Conservation (phyloP, 345 rosid species). For the Populus pruinosa region DNA sequence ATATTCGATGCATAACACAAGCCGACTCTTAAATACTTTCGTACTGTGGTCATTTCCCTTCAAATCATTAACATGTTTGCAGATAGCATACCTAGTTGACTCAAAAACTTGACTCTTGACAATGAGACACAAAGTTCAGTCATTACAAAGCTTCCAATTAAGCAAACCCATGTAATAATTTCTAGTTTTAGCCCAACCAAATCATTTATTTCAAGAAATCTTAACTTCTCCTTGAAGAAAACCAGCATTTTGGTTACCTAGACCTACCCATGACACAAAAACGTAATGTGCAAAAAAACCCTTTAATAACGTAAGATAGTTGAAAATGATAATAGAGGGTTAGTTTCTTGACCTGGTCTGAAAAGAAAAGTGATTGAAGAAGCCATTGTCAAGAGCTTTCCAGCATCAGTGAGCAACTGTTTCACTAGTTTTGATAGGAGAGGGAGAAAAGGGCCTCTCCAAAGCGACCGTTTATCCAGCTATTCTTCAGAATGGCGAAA, state of each 20-base stretch:
- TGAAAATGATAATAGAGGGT: background rate
- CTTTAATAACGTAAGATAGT: too few relatives aligned
- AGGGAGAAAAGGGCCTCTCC: background rate
- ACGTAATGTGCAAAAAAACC: background rate
- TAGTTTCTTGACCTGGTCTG: constrained; percentile 49
- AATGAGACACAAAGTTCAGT: background rate
- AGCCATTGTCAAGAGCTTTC: constrained; percentile 43
- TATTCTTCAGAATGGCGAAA: background rate
- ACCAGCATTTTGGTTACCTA: background rate
- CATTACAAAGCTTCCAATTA: background rate
- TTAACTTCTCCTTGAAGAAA: background rate
- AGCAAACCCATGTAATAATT: background rate
- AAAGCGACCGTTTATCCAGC: background rate
- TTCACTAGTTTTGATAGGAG: background rate
- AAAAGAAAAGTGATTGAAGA: constrained; percentile 57
- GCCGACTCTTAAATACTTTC: background rate
- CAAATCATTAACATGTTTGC: background rate
- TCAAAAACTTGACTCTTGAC: background rate
- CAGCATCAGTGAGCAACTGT: constrained; percentile 23
- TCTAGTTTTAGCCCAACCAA: background rate
- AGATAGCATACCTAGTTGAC: background rate
- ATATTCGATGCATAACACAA: background rate
- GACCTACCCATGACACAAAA: background rate
- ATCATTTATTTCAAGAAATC: background rate
- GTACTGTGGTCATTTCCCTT: background rate